Evolutionary conservation across 192 early-diverging fungal genomes (phyloP).

Genomic region (Dimargaris verticillata): DNA sequence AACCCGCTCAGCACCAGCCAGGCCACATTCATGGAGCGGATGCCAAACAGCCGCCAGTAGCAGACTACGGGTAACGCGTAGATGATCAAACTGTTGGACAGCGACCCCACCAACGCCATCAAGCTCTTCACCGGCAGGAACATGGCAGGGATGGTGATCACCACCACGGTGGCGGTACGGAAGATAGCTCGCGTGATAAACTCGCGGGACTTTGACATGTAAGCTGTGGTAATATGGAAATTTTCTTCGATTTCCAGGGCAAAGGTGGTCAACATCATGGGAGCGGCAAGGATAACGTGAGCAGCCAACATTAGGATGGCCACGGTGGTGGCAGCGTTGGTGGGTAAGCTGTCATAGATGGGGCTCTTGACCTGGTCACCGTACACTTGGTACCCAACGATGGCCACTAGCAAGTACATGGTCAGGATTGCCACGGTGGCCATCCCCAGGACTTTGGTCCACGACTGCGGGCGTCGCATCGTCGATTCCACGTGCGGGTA

Average conservation of each 20-base stretch:
- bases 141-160: slow-evolving; percentile 65
- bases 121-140: neutral
- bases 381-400: slow-evolving; percentile 55
- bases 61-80: slow-evolving; percentile 59
- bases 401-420: slow-evolving; percentile 48
- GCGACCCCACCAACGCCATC: slow-evolving; percentile 54
- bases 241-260: slow-evolving; percentile 43
- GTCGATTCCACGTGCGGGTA: slow-evolving; percentile 62
- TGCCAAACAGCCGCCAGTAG: slow-evolving; percentile 50
- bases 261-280: slow-evolving; percentile 56
- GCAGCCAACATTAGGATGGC: slow-evolving; percentile 54
- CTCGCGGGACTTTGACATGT: slow-evolving; percentile 26
- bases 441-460: slow-evolving; percentile 36
- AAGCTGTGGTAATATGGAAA: slow-evolving; percentile 27
- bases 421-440: slow-evolving; percentile 38
- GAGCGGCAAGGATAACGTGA: slow-evolving; percentile 64
- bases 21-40: slow-evolving; percentile 21
- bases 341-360: slow-evolving; percentile 45
- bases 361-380: slow-evolving; percentile 43
- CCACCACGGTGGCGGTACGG: slow-evolving; percentile 39
- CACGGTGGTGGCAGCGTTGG: slow-evolving; percentile 35
- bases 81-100: slow-evolving; percentile 48
- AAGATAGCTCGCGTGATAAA: slow-evolving; percentile 31
- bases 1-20: slow-evolving; percentile 29
- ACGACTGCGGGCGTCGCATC: slow-evolving; percentile 53